Conservation (phyloP, 352 stramenopile genomes). For the Aphanomyces astaci region DNA sequence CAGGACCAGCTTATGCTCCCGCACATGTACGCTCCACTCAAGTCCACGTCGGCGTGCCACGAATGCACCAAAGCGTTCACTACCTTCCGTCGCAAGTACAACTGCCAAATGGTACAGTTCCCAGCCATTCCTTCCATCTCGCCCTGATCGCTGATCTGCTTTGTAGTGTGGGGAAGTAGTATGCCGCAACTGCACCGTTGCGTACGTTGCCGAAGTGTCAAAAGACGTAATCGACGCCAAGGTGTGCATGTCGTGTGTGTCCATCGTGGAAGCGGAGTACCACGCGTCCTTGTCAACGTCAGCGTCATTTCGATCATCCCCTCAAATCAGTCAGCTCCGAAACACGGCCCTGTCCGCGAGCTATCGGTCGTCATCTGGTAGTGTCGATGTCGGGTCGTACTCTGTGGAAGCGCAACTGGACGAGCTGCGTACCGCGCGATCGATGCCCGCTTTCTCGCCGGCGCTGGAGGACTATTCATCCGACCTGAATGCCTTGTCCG, state of each 20-base stretch:
- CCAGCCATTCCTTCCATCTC: no score
- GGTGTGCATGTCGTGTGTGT: constrained; percentile 12
- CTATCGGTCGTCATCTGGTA: background rate
- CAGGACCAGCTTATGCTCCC: constrained; percentile 17
- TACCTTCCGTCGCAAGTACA: constrained; percentile 13
- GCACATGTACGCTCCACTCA: constrained; percentile 2
- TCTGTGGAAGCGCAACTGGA: background rate
- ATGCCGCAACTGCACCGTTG: constrained; percentile 10
- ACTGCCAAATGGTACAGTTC: constrained; percentile 23
- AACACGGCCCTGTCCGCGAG: background rate
- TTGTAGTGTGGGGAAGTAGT: constrained; percentile 22
- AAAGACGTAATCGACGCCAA: constrained; percentile 19
- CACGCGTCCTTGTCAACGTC: background rate
- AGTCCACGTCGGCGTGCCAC: constrained; percentile 3
- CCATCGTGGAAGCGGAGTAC: constrained; percentile 6
- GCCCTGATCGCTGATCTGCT: background rate
- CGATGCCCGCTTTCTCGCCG: background rate
- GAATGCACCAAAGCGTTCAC: constrained; percentile 17
- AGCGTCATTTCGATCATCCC: background rate
- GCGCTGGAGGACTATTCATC: background rate
- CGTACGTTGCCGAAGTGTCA: constrained; percentile 12
- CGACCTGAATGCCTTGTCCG: background rate
- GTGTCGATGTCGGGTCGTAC: background rate
- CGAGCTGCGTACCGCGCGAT: background rate
- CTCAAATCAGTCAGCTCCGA: background rate